Percentiles rank a stretch among this genome's conserved stretches.
These are phyloP conservation scores for Neurospora sp. DNA, from an alignment of 495 filamentous ascomycete species.

Conservation along the genomic window DNA sequence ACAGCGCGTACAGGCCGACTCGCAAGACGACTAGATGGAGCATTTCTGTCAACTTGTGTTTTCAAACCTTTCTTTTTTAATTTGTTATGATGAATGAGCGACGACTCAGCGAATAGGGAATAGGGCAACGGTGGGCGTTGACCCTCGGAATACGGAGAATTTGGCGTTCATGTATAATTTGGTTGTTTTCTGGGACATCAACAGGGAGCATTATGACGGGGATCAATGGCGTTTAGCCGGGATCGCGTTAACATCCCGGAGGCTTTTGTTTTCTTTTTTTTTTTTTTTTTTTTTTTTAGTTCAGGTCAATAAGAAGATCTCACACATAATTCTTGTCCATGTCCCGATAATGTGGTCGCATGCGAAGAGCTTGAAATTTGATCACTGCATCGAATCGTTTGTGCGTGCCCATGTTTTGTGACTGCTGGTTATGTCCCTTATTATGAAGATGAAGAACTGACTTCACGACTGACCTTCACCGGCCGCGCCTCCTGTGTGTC, in stretches of 20 bases:
- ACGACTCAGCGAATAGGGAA: neutral
- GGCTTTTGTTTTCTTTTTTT: neutral
- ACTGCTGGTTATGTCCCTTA: neutral
- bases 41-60: neutral
- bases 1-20: conserved; percentile 61
- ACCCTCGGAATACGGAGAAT: neutral
- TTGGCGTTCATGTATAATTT: conserved; percentile 1
- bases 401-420: neutral
- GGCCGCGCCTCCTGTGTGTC: neutral
- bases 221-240: neutral
- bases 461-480: neutral
- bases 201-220: neutral
- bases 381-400: neutral
- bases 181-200: neutral
- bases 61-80: neutral
- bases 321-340: neutral
- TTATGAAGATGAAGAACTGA: neutral
- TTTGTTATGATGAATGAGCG: neutral
- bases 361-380: neutral
- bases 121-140: neutral
- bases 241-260: neutral
- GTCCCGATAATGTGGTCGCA: neutral
- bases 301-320: neutral
- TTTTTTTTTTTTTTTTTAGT: no score
- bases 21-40: conserved; percentile 21